Conservation (phyloP, 2,329 filamentous ascomycete species). For the Aureobasidium uvarum region DNA sequence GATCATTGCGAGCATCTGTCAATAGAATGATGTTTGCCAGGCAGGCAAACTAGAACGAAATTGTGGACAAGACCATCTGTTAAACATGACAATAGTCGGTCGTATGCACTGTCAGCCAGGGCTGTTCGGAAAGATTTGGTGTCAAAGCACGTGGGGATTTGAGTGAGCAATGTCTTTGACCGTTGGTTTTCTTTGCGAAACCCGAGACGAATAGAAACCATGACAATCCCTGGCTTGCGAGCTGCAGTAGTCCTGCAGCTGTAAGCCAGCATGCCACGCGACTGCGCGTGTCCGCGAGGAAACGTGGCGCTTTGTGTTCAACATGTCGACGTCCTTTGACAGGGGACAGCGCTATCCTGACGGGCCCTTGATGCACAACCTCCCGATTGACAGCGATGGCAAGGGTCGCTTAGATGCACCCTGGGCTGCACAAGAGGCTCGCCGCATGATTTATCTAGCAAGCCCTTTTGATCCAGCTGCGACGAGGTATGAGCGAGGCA, state of each 20-base stretch:
- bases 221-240: conserved; percentile 9
- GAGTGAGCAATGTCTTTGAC: conserved; percentile 18
- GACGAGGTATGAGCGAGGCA: conserved; percentile 2
- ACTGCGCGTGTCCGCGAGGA: conserved; percentile 23
- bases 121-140: conserved; percentile 10
- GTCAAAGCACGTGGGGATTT: conserved; percentile 22
- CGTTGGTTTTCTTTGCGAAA: conserved; percentile 21
- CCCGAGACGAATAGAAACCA: conserved; percentile 16
- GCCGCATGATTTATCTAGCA: conserved; percentile 11
- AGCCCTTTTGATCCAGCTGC: not conserved
- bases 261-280: conserved; percentile 23
- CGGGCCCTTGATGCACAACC: conserved; percentile 13
- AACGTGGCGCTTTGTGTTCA: conserved; percentile 26
- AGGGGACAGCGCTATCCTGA: conserved; percentile 5
- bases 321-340: conserved; percentile 22
- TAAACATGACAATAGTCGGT: not conserved
- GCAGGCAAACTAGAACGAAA: not conserved
- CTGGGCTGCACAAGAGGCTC: conserved; percentile 18
- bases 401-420: conserved; percentile 22
- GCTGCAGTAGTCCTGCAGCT: conserved; percentile 15
- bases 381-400: conserved; percentile 23
- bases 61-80: not conserved
- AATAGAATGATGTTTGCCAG: not conserved
- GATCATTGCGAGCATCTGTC: conserved; percentile 3
- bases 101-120: conserved; percentile 12